Conservation (phyloP, 768 basidiomycete genomes). For the Naganishia randhawae region DNA sequence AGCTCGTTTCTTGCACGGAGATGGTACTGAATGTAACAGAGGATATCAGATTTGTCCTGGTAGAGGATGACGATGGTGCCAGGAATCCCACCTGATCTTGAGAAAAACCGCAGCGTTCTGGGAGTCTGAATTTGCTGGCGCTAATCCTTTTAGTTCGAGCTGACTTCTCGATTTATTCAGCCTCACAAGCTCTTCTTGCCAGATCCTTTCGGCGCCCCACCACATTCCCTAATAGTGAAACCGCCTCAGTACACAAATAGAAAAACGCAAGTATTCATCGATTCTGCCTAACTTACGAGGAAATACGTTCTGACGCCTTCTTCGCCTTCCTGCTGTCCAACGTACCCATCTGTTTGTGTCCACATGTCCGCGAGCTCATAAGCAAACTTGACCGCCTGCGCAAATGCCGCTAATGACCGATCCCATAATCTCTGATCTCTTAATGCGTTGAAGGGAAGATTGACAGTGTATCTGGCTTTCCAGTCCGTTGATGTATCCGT, state of each 20-base stretch:
- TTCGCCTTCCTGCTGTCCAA: slow-evolving; percentile 12
- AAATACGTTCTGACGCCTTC: slow-evolving; percentile 11
- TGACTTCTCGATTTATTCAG: background rate
- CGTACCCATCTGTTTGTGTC: slow-evolving; percentile 12
- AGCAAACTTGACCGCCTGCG: slow-evolving; percentile 19
- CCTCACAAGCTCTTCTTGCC: slow-evolving; percentile 17
- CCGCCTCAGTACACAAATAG: background rate
- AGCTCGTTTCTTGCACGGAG: background rate
- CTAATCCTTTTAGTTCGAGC: background rate
- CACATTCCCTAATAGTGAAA: background rate
- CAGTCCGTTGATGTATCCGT: slow-evolving; percentile 1
- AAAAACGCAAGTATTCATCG: background rate
- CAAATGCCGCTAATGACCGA: slow-evolving; percentile 10
- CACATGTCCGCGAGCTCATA: slow-evolving; percentile 23
- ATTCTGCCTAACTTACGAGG: background rate
- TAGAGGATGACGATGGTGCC: background rate
- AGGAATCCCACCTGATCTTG: background rate
- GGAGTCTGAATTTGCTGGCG: background rate
- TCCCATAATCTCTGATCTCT: slow-evolving; percentile 2
- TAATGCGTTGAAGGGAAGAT: slow-evolving; percentile 5
- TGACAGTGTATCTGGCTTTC: slow-evolving; percentile 6
- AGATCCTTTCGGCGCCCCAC: slow-evolving; percentile 17
- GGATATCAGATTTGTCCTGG: background rate
- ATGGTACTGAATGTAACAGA: background rate
- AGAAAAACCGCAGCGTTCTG: slow-evolving; percentile 13